phyloP scores from a whole-genome alignment of 768 basidiomycete species.

The Termitomyces eurrhizus region DNA sequence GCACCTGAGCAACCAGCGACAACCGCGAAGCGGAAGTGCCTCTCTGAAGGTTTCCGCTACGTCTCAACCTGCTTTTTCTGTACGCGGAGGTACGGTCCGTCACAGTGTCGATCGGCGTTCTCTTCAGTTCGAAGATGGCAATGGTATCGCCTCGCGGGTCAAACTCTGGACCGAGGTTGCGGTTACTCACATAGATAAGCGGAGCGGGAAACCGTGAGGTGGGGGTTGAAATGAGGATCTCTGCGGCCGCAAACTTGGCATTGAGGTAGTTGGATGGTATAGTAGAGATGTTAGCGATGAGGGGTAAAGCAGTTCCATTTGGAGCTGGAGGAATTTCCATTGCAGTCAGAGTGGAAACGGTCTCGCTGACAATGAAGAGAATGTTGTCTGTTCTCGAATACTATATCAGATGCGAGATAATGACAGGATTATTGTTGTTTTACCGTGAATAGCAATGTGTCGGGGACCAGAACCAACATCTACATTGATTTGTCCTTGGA shows the following conservation, averaged over 20 bases:
- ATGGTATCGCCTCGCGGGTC: conserved; percentile 55
- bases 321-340: conserved; percentile 45
- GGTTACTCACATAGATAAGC: conserved; percentile 54
- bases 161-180: conserved; percentile 42
- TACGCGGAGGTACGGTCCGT: conserved; percentile 4
- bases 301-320: conserved; percentile 40
- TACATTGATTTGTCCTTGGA: conserved; percentile 60
- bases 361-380: conserved; percentile 51
- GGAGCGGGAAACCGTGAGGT: conserved; percentile 38
- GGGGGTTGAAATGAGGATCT: conserved; percentile 47
- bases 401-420: not conserved
- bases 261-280: conserved; percentile 35
- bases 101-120: conserved; percentile 12
- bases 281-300: conserved; percentile 44
- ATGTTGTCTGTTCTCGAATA: conserved; percentile 32
- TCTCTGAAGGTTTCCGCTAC: not conserved
- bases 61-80: conserved; percentile 18
- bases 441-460: conserved; percentile 37
- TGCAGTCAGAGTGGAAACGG: conserved; percentile 47
- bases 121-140: conserved; percentile 46
- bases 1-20: conserved; percentile 44
- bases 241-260: conserved; percentile 44
- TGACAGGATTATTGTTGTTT: not conserved
- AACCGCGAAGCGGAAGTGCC: conserved; percentile 16
- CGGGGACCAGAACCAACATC: conserved; percentile 65